Evolutionary conservation across 805 yeast species (phyloP), one percentile per base, ranked within the genome.

Genomic region (Candida incommunis): DNA sequence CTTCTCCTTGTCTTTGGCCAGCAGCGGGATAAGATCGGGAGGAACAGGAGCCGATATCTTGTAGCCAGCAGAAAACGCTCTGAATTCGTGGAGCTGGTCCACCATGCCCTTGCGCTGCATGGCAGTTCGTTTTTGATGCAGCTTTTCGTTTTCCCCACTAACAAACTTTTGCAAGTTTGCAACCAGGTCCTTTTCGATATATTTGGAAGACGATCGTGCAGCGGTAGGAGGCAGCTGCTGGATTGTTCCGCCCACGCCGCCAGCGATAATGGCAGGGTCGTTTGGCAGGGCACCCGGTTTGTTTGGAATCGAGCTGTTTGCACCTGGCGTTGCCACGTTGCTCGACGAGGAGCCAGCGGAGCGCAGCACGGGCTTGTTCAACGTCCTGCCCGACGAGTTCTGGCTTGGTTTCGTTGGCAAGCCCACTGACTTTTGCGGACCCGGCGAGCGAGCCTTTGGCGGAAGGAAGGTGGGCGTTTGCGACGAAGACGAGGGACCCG

Each of bases 11-110:
- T 46, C 82, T 60, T 82, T 79, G 7, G 88, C 66, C 25, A 81
- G 64, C 18, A 82, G 79, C 4, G 92, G 87, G 49, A 80, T 64
- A 48, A 79, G 66, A 54, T 81, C 87, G 18, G 69, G 62, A 4
- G 94, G 90, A 4, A 63, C 64, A n/a, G 68, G 66, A 13, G 63
- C 56, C 22, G 51, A 46, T 40, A 87, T 75, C 61, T 84, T 84
- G 62, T 85, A 83, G 52, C 75, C 82, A 42, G 83, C 85, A 34
- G 94, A 76, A 58, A 88, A 87, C 56, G 82, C 84, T 50, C 75
- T 77, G 46, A 85, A 67, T 9, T 65, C 69, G 35, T 56, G 52
- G n/a, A 58, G 45, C 16, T 64, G 51, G 23, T 59, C 67, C 18
- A 51, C 55, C 41, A 55, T 57, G 43, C 61, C 65, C 31, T 46